These are phyloP conservation scores for Lophiostoma macrostomum DNA, from an alignment of 495 filamentous ascomycete genomes.

Conservation along the genomic window DNA sequence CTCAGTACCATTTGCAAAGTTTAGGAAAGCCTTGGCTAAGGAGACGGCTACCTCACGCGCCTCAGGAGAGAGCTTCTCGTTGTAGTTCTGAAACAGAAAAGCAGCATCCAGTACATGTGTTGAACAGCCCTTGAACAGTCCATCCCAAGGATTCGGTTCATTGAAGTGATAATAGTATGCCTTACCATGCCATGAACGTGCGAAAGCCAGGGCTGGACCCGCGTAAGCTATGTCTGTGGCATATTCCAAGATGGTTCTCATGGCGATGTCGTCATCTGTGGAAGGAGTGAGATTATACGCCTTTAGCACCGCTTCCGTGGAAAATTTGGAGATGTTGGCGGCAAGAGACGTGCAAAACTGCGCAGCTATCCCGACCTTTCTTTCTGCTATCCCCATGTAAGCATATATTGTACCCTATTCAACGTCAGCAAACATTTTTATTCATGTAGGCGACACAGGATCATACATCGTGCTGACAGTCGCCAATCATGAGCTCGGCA, in stretches of 20 bases:
- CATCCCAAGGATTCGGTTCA: constrained; percentile 50
- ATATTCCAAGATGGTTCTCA: constrained; percentile 40
- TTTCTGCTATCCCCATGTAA: constrained; percentile 23
- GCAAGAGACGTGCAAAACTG: constrained; percentile 38
- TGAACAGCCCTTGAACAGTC: constrained; percentile 43
- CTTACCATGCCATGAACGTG: constrained; percentile 41
- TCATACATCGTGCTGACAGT: constrained; percentile 46
- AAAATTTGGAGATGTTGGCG: constrained; percentile 24
- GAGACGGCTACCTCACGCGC: constrained; percentile 37
- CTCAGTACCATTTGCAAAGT: constrained; percentile 44
- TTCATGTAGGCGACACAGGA: not conserved
- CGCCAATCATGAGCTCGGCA: constrained; percentile 45
- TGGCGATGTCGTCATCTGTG: constrained; percentile 39
- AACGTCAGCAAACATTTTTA: too few relatives aligned
- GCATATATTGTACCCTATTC: constrained; percentile 38
- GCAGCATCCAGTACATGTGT: constrained; percentile 49
- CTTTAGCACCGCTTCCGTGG: constrained; percentile 36
- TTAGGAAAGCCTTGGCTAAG: constrained; percentile 47
- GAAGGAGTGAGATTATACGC: constrained; percentile 37
- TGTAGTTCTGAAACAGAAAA: constrained; percentile 49
- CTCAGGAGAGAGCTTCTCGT: constrained; percentile 38
- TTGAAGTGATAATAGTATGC: constrained; percentile 51
- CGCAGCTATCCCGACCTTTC: constrained; percentile 38
- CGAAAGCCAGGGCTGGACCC: constrained; percentile 40
- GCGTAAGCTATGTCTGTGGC: constrained; percentile 45